These are phyloP conservation scores for Puccinellia tenuiflora DNA, from an alignment of 176 grass and related monocot genomes.

Conservation along the genomic window DNA sequence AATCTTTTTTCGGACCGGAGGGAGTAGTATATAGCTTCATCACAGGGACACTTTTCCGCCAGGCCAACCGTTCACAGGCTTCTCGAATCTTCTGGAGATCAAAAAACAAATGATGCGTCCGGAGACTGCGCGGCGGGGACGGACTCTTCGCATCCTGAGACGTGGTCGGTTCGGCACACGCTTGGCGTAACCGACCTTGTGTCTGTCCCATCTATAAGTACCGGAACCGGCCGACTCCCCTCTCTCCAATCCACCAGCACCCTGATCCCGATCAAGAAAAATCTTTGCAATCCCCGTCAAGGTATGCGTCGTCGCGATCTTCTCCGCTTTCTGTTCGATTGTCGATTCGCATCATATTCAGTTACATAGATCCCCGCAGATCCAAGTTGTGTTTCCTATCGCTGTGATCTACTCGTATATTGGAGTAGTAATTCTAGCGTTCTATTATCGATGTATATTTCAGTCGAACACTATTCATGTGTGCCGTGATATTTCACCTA, in stretches of 20 bases:
- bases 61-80: no score
- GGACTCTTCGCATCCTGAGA: background rate
- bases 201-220: background rate
- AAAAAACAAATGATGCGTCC: background rate
- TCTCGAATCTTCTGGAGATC: no score
- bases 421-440: background rate
- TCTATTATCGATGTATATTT: background rate
- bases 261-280: background rate
- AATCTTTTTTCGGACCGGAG: no score
- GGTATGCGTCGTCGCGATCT: background rate
- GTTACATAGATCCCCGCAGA: background rate
- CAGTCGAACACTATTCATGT: no score
- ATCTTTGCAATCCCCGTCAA: background rate
- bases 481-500: no score
- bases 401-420: no score
- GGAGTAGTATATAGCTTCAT: no score
- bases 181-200: background rate
- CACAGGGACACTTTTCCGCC: no score
- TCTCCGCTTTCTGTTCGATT: background rate
- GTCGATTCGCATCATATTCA: background rate
- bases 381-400: background rate
- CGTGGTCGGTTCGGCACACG: background rate
- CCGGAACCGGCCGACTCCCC: background rate
- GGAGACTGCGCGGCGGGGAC: background rate
- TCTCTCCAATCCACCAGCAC: background rate